Evolutionary conservation across 805 yeast species (phyloP).

Genomic region (Geotrichum ghanense): DNA sequence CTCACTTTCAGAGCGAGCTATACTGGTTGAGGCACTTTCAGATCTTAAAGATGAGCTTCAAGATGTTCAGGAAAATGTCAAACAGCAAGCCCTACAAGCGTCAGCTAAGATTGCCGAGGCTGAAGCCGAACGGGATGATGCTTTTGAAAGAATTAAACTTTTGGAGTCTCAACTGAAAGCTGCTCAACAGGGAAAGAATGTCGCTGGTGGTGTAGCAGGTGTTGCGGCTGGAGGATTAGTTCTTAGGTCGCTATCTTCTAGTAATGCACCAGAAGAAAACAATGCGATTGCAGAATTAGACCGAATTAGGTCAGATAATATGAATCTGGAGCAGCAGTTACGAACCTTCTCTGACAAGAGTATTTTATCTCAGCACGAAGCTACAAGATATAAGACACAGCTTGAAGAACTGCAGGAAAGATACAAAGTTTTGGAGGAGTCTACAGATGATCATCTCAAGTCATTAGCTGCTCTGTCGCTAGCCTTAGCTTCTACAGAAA

Average conservation of each 20-base stretch:
- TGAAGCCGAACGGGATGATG: slow-evolving; percentile 15
- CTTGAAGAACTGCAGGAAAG: slow-evolving; percentile 7
- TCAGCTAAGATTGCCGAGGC: slow-evolving; percentile 14
- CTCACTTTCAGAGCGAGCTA: slow-evolving; percentile 18
- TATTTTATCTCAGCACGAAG: slow-evolving; percentile 11
- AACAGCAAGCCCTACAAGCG: slow-evolving; percentile 19
- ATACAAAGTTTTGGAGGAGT: slow-evolving; percentile 11
- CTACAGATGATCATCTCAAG: slow-evolving; percentile 15
- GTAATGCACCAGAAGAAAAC: neutral
- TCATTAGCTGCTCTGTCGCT: slow-evolving; percentile 18
- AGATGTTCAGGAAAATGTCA: slow-evolving; percentile 15
- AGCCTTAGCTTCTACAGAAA: slow-evolving; percentile 17
- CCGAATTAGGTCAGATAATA: slow-evolving; percentile 5
- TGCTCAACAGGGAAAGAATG: neutral
- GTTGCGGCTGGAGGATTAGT: slow-evolving; percentile 3
- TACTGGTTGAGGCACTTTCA: slow-evolving; percentile 17
- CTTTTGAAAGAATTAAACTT: slow-evolving; percentile 2
- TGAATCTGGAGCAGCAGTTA: slow-evolving; percentile 16
- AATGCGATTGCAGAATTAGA: neutral
- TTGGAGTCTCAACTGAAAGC: neutral
- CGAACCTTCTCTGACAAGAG: slow-evolving; percentile 13
- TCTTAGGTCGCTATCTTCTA: neutral
- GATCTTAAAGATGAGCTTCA: slow-evolving; percentile 19
- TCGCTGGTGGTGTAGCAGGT: slow-evolving; percentile 2
- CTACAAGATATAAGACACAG: slow-evolving; percentile 9